These are phyloP conservation scores for Monilinia fructicola DNA, from an alignment of 2,329 filamentous ascomycete genomes.

Conservation along the genomic window DNA sequence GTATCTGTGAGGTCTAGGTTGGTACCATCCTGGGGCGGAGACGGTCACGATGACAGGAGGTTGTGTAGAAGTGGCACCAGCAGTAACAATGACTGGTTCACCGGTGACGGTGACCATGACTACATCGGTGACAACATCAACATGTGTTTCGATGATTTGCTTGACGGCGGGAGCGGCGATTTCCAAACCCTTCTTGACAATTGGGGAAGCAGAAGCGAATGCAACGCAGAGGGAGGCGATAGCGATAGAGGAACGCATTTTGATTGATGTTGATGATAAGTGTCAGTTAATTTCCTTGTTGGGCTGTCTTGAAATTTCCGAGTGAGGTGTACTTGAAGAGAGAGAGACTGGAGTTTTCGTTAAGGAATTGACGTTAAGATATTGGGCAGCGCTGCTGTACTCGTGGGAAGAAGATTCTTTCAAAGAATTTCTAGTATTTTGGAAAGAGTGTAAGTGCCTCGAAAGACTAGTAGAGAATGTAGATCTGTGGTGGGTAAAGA, in stretches of 20 bases:
- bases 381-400: conserved; percentile 40
- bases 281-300: conserved; percentile 18
- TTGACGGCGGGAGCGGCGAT: background rate
- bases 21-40: conserved; percentile 15
- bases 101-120: conserved; percentile 44
- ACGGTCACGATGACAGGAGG: conserved; percentile 11
- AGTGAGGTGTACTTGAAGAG: conserved; percentile 26
- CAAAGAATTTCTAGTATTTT: conserved; percentile 30
- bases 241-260: conserved; percentile 46
- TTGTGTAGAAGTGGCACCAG: background rate
- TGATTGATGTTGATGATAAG: conserved; percentile 30
- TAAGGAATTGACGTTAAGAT: conserved; percentile 22
- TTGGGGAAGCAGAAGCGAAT: conserved; percentile 41
- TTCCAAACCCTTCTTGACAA: conserved; percentile 34
- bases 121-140: conserved; percentile 40
- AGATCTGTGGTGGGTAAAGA: conserved; percentile 14
- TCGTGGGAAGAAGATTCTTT: conserved; percentile 31
- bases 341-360: conserved; percentile 22
- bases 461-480: conserved; percentile 29
- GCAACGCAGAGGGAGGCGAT: conserved; percentile 41
- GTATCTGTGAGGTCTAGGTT: conserved; percentile 16
- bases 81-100: conserved; percentile 25
- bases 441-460: conserved; percentile 35
- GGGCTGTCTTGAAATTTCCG: conserved; percentile 7
- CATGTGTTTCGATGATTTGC: conserved; percentile 23